phyloP scores from a whole-genome alignment of 129 eudicot genomes.

The Centaurea solstitialis region DNA sequence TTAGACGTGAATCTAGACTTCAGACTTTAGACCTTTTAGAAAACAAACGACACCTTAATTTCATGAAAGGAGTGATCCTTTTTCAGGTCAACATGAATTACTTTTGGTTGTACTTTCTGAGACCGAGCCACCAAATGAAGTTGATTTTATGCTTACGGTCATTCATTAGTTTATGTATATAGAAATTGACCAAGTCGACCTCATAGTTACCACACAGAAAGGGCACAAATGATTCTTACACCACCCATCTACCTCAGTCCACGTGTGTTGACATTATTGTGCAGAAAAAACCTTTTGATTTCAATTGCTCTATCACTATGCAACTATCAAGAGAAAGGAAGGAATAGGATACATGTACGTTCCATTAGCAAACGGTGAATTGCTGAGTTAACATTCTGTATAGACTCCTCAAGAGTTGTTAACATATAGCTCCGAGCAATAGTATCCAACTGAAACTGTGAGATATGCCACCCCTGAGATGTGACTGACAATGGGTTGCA shows the following conservation, averaged over 20 bases:
- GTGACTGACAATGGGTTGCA: conserved; percentile 86
- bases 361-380: conserved; percentile 68
- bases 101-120: neutral
- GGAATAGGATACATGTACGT: conserved; percentile 86
- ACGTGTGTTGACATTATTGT: neutral
- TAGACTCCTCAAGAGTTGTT: conserved; percentile 92
- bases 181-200: neutral
- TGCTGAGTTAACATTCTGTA: conserved; percentile 86
- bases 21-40: no score
- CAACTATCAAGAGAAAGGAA: conserved; percentile 3
- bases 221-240: neutral
- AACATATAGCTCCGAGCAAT: conserved; percentile 90
- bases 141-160: neutral
- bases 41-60: neutral
- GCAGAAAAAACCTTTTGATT: neutral
- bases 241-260: no score
- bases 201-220: neutral
- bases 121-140: neutral
- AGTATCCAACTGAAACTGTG: conserved; percentile 79
- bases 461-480: conserved; percentile 86
- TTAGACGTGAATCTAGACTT: no score
- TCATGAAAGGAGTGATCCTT: neutral
- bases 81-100: neutral
- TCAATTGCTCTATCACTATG: neutral
- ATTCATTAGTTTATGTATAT: neutral